Percentiles rank a stretch among this genome's conserved stretches.
phyloP scores from a whole-genome alignment of 2,329 filamentous ascomycete genomes.

The Nigrospora oryzae region DNA sequence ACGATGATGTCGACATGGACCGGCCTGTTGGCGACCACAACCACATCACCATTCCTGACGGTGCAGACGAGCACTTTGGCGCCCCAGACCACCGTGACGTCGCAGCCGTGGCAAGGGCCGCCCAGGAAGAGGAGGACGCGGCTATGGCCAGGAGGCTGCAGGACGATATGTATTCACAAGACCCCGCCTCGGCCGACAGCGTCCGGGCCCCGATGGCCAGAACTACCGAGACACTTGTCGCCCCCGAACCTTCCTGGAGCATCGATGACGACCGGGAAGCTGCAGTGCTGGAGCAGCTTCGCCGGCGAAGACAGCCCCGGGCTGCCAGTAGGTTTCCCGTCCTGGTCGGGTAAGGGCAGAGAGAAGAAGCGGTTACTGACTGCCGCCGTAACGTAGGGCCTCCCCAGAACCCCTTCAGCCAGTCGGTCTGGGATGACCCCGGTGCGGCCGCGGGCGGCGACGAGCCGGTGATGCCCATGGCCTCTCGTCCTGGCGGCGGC shows the following conservation, averaged over 20 bases:
- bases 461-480: constrained; percentile 30
- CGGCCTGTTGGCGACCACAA: constrained; percentile 28
- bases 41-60: constrained; percentile 15
- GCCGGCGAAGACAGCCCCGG: constrained; percentile 29
- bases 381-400: constrained; percentile 1
- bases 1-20: constrained; percentile 40
- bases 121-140: constrained; percentile 76
- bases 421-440: constrained; percentile 24
- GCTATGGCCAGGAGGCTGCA: constrained; percentile 88
- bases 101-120: constrained; percentile 33
- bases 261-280: constrained; percentile 46
- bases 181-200: constrained; percentile 30
- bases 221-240: constrained; percentile 86
- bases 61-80: constrained; percentile 21
- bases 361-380: too few species aligned
- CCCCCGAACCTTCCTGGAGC: constrained; percentile 48
- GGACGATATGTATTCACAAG: constrained; percentile 69
- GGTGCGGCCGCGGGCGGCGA: constrained; percentile 12
- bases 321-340: constrained; percentile 9
- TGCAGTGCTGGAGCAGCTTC: constrained; percentile 58
- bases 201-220: constrained; percentile 86
- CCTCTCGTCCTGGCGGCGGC: constrained; percentile 11
- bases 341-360: too few species aligned
- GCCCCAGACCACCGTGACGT: constrained; percentile 25
- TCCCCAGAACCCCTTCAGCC: constrained; percentile 18